Conservation (phyloP, 768 basidiomycete species). For the Amyloporia xantha region DNA sequence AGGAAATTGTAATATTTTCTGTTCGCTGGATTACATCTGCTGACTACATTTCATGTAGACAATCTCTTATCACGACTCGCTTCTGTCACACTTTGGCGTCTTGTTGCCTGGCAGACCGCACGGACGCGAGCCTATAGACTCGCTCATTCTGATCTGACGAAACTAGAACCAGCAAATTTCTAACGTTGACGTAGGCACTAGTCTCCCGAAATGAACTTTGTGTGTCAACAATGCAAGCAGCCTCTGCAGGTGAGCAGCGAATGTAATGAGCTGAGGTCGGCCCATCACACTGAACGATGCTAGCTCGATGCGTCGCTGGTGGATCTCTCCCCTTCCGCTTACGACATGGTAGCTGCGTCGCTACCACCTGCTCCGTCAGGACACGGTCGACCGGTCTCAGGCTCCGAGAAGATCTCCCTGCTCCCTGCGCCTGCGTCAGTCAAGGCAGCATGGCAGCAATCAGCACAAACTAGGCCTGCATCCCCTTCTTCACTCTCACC, state of each 20-base stretch:
- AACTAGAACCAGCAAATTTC: no score
- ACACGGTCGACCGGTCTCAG: constrained; percentile 30
- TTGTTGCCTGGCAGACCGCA: no score
- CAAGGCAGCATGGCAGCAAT: constrained; percentile 59
- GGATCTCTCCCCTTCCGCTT: constrained; percentile 79
- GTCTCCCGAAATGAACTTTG: constrained; percentile 48
- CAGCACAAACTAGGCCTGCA: constrained; percentile 34
- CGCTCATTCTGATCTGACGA: no score
- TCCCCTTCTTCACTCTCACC: constrained; percentile 36
- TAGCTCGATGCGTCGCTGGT: constrained; percentile 89
- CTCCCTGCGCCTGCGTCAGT: constrained; percentile 44
- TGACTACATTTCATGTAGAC: no score
- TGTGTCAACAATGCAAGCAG: constrained; percentile 90
- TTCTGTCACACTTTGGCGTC: no score
- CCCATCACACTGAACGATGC: no score
- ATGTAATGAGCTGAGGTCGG: no score
- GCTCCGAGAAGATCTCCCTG: constrained; percentile 39
- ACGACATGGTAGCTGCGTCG: constrained; percentile 75
- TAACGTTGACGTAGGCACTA: no score
- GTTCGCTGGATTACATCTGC: no score
- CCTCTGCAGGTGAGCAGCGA: constrained; percentile 62
- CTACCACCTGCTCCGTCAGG: constrained; percentile 49
- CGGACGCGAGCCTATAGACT: no score
- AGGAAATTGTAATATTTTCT: no score
- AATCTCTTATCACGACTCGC: no score